phyloP scores from a whole-genome alignment of 139 green algal species.

The Eudorina sp. region DNA sequence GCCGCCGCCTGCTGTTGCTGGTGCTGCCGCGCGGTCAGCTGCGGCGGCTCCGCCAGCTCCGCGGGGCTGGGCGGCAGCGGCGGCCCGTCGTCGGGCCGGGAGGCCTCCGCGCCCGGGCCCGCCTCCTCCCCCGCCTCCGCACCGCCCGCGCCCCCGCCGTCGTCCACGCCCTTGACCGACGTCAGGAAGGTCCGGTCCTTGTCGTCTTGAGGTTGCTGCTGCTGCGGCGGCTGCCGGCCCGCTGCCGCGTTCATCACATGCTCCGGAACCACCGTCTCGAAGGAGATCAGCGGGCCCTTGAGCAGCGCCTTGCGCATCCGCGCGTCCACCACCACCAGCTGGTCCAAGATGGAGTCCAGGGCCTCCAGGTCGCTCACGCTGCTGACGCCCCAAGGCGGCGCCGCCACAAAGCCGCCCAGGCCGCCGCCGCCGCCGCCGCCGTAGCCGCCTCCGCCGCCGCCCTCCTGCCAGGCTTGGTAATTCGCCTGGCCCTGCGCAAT shows the following conservation, averaged over 20 bases:
- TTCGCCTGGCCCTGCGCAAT: background rate
- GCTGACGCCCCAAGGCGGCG: conserved; percentile 43
- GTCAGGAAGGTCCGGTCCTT: conserved; percentile 61
- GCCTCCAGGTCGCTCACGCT: conserved; percentile 61
- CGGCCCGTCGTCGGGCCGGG: background rate
- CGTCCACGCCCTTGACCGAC: conserved; percentile 44
- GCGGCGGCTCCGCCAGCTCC: background rate
- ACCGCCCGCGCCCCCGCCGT: conserved; percentile 31
- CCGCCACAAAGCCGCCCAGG: background rate
- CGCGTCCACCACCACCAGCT: conserved; percentile 58
- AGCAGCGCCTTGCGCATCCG: conserved; percentile 62
- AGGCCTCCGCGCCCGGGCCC: background rate
- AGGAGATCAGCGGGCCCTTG: conserved; percentile 58
- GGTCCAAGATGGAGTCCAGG: conserved; percentile 63
- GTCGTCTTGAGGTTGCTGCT: background rate
- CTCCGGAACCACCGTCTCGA: conserved; percentile 64
- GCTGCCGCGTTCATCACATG: background rate
- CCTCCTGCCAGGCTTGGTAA: background rate
- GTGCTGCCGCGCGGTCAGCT: background rate
- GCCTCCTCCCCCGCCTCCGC: background rate
- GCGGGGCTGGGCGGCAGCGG: background rate
- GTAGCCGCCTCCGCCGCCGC: background rate
- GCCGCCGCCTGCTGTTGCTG: background rate
- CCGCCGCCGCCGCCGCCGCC: background rate
- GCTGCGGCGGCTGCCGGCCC: background rate